A percentile compares a stretch with the other conserved stretches of the same genome.
phyloP scores from a whole-genome alignment of 805 yeast genomes.

The Kuraishia ogatae region DNA sequence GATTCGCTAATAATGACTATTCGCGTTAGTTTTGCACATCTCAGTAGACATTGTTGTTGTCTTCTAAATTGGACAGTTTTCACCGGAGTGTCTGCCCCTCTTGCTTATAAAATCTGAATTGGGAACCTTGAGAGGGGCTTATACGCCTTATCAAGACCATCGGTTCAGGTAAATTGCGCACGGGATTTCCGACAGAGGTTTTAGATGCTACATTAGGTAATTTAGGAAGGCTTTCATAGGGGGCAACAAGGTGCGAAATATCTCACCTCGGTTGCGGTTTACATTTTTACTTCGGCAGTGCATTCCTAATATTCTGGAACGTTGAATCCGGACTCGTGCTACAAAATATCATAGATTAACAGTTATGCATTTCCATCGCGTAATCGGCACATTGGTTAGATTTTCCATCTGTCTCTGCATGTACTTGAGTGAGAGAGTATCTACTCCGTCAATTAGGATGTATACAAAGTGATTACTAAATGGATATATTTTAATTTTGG shows the following conservation, averaged over 20 bases:
- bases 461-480: no score
- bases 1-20: no score
- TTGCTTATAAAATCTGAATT: not conserved
- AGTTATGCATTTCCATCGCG: not conserved
- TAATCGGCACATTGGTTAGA: not conserved
- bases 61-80: not conserved
- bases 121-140: not conserved
- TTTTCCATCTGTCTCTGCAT: no score
- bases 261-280: not conserved
- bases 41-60: no score
- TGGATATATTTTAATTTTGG: not conserved
- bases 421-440: no score
- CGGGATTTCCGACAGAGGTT: not conserved
- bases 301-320: not conserved
- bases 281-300: not conserved
- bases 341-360: no score
- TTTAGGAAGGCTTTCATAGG: not conserved
- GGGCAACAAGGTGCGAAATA: not conserved
- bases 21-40: no score
- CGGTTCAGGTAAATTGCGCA: not conserved
- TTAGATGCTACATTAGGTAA: not conserved
- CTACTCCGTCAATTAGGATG: no score
- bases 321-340: not conserved
- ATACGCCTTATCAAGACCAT: not conserved
- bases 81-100: not conserved